Evolutionary conservation across 331 rosid species (phyloP).

Genomic region (Cucumis variabilis): DNA sequence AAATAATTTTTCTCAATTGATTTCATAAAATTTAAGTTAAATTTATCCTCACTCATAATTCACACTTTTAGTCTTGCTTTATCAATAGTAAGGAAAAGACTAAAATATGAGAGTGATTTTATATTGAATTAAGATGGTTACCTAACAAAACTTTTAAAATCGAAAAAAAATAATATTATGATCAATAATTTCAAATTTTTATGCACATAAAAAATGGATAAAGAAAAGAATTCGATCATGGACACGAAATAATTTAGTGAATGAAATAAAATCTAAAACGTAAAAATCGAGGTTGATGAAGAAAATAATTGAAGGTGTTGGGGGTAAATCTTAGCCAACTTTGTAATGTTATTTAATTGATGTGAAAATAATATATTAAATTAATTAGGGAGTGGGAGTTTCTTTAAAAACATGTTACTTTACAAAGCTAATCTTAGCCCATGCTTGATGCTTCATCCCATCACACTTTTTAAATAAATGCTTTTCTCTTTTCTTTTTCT

Average conservation of each 20-base stretch:
- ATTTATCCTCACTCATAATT: too few relatives aligned
- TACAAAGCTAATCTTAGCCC: slow-evolving; percentile 43
- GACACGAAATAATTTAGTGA: background rate
- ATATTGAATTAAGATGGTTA: background rate
- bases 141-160: too few relatives aligned
- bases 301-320: background rate
- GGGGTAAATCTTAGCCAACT: background rate
- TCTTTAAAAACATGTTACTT: slow-evolving; percentile 31
- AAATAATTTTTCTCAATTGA: too few relatives aligned
- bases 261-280: slow-evolving; percentile 10
- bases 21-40: too few relatives aligned
- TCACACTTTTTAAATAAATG: slow-evolving; percentile 45
- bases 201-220: background rate
- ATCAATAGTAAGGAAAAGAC: too few relatives aligned
- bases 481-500: slow-evolving; percentile 51
- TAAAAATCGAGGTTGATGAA: slow-evolving; percentile 8
- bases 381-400: slow-evolving; percentile 20
- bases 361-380: background rate
- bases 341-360: background rate
- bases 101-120: too few relatives aligned
- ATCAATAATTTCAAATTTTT: too few relatives aligned
- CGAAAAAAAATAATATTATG: background rate
- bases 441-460: slow-evolving; percentile 40
- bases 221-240: too few relatives aligned
- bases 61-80: too few relatives aligned